Percentiles rank a stretch among this genome's conserved stretches.
phyloP scores from a whole-genome alignment of 2,329 filamentous ascomycete genomes.

The Fusarium sambucinum region DNA sequence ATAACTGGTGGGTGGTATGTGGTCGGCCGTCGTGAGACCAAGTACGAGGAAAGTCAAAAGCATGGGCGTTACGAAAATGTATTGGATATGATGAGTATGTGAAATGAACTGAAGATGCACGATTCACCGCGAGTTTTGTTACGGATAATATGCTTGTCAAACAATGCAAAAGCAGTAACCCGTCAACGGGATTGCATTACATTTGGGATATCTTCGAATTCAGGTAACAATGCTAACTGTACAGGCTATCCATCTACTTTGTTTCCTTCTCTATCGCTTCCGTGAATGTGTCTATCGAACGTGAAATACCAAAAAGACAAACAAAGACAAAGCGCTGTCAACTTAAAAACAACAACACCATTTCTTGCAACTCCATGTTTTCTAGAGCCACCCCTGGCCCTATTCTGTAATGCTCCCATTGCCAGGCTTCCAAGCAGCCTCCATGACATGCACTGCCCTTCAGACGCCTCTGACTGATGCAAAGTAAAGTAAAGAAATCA shows the following conservation, averaged over 20 bases:
- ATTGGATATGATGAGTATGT: slow-evolving; percentile 6
- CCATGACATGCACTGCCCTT: slow-evolving; percentile 14
- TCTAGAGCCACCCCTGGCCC: slow-evolving; percentile 30
- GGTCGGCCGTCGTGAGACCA: slow-evolving; percentile 46
- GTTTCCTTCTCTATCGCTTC: slow-evolving; percentile 34
- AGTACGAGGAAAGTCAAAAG: slow-evolving; percentile 5
- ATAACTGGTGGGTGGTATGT: slow-evolving; percentile 96
- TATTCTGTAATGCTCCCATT: slow-evolving; percentile 21
- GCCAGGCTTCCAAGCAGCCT: slow-evolving; percentile 16
- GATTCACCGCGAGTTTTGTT: slow-evolving; percentile 14
- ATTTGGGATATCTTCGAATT: slow-evolving; percentile 17
- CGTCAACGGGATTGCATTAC: slow-evolving; percentile 13
- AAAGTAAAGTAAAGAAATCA: slow-evolving; percentile 24
- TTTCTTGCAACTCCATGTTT: slow-evolving; percentile 37
- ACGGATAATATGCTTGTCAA: slow-evolving; percentile 18
- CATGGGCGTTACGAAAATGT: slow-evolving; percentile 23
- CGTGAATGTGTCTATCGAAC: slow-evolving; percentile 32
- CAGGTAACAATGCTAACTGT: slow-evolving; percentile 39
- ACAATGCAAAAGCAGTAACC: slow-evolving; percentile 17
- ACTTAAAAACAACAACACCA: slow-evolving; percentile 20
- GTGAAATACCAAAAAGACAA: slow-evolving; percentile 11
- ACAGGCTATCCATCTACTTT: slow-evolving; percentile 32
- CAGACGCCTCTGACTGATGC: slow-evolving; percentile 41
- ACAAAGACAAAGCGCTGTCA: slow-evolving; percentile 27
- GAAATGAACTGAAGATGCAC: slow-evolving; percentile 12